Base-by-base conservation (phyloP, 495 filamentous ascomycete genomes). In the Cercophora sp. region DNA sequence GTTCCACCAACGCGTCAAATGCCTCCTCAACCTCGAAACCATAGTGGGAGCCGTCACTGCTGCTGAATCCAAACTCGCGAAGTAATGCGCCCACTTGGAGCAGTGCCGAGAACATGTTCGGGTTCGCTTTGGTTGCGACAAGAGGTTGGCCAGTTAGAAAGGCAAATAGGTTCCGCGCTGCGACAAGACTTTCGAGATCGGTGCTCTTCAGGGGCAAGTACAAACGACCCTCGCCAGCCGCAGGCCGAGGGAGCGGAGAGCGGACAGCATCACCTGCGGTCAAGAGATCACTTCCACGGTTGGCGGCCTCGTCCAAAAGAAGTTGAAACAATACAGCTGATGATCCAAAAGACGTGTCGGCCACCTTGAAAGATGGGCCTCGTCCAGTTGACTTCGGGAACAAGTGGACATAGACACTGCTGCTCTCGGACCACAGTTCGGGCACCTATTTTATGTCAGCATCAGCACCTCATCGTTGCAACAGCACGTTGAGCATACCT, bases 141-240 rank as follows among this genome's bases (percentile, higher is more conserved):
- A 97, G 75, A 0, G 88, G 86, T 55, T 90, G 84, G 34, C 84
- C 85, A 6, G 83, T 78, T 8, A 98, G 73, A 59, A 98, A 91
- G 2, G 93, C 89, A 65, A 97, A 96, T 45, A 96, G 70, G 61
- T 98, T 98, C 18, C 93, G 84, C 47, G 88, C 85, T 4, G 86
- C 79, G 23, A 96, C 72, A 3, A 96, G 73, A 0, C 61, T 77
- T 58, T 86, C 87, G 15, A 82, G 73, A 44, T 92, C 87, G 6
- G 58, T 59, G 42, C 56, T 63, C 2, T 34, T 49, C 9, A 67
- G 59, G 0, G 88, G 84, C 34, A 96, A 69, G 61, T 88, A 88
- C 4, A 95, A 76, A 57, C 89, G 83, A 5, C 81, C 73, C 53
- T 89, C 83, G 41, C 70, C 63, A 8, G 65, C 55, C 37, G 57